These are phyloP conservation scores for Zostera marina DNA, from an alignment of 116 monocot genomes.

Conservation along the genomic window DNA sequence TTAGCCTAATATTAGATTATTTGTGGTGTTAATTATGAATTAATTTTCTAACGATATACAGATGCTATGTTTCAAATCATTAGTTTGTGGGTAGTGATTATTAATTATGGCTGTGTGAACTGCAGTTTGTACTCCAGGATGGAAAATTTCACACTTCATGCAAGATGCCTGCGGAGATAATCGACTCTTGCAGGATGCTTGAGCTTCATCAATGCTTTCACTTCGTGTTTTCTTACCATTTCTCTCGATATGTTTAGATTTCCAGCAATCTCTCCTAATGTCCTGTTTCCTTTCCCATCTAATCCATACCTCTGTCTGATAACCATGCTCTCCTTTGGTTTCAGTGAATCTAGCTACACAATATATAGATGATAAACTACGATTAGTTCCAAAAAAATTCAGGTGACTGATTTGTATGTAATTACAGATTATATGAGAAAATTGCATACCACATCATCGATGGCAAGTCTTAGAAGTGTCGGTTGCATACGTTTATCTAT, in stretches of 20 bases:
- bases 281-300: conserved; percentile 75
- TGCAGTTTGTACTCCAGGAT: neutral
- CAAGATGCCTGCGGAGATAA: conserved; percentile 59
- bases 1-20: neutral
- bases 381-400: neutral
- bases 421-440: neutral
- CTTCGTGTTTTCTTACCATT: conserved; percentile 86
- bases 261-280: conserved; percentile 83
- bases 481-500: conserved; percentile 42
- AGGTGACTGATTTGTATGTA: too few species aligned
- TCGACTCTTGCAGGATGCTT: conserved; percentile 81
- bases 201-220: conserved; percentile 98
- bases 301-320: conserved; percentile 86
- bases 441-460: conserved; percentile 78
- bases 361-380: neutral
- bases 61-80: conserved; percentile 7
- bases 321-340: conserved; percentile 90
- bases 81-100: neutral
- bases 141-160: conserved; percentile 3
- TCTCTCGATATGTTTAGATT: conserved; percentile 86
- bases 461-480: conserved; percentile 65
- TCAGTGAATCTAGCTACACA: conserved; percentile 80
- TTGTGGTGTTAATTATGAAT: neutral
- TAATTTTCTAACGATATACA: neutral
- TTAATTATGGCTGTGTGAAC: too few species aligned